Evolutionary conservation across 352 stramenopile genomes (phyloP), one percentile per base, ranked within the genome.

Genomic region (Phytophthora syringae): DNA sequence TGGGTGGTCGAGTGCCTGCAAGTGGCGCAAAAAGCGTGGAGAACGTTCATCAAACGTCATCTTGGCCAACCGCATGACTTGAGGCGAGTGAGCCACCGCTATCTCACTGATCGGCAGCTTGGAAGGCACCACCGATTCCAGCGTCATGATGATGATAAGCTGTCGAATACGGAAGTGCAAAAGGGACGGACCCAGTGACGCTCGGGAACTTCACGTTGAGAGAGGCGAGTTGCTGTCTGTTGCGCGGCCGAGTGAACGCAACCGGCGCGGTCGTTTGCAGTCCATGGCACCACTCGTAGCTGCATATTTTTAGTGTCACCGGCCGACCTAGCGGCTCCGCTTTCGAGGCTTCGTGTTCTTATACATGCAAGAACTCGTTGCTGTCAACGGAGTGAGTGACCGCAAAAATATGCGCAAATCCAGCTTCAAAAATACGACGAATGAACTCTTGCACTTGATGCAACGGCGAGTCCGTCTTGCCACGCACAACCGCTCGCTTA

Each of bases 1-100:
- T 12, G 58, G 64, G 21, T 66, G 59, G 39, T 70, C 67, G 18
- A 77, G 59, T 2, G 27, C 69, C 18, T 63, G 56, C 21, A 77
- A 12, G 22, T 74, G 69, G 5, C 64, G 69, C 7, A 74, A 40
- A 34, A 73, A 72, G 12, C 69, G 64, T 30, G 69, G 69, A 48
- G 69, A 77, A 3, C 53, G 54, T 12, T 56, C 49, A 30, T 70
- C 59, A 9, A 62, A 63, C 10, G 60, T 60, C 39, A 70, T 55
- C 34, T 51, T 56, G 15, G 66, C 45, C 20, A 74, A 22, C n/a
- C 60, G 60, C 21, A 65, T 59, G 21, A 62, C 53, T 18, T 64
- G 52, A 11, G 66, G 66, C 7, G 66, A 51, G 25, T 37, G 48
- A 16, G 60, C 49, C 10, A 53, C 32, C 32, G 12, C 12, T 12